These are phyloP conservation scores for Penicillium turbatum DNA, from an alignment of 495 filamentous ascomycete species.

Conservation along the genomic window DNA sequence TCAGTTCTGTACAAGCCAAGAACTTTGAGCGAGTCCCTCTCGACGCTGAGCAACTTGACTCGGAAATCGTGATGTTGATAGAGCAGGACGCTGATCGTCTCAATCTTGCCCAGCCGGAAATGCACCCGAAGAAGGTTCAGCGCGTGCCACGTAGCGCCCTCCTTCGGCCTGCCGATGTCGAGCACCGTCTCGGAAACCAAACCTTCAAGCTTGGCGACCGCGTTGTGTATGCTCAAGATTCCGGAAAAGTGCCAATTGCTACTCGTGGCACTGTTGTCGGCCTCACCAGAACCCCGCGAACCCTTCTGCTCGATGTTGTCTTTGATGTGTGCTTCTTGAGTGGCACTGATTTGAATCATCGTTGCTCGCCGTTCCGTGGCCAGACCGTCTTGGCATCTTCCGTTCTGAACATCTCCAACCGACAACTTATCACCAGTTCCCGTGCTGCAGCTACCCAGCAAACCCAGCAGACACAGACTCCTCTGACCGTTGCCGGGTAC, in stretches of 20 bases:
- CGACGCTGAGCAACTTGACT: constrained; percentile 93
- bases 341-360: constrained; percentile 79
- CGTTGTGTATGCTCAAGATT: constrained; percentile 86
- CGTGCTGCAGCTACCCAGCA: constrained; percentile 63
- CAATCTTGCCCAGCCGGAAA: constrained; percentile 47
- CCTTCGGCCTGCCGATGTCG: constrained; percentile 85
- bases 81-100: constrained; percentile 68
- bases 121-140: constrained; percentile 55
- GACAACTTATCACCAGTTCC: constrained; percentile 72
- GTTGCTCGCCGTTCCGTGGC: constrained; percentile 93
- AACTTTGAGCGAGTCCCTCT: constrained; percentile 89
- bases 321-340: constrained; percentile 96
- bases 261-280: constrained; percentile 89
- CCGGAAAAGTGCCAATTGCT: constrained; percentile 92
- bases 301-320: constrained; percentile 80
- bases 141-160: constrained; percentile 81
- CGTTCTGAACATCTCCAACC: constrained; percentile 80
- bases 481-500: constrained; percentile 59
- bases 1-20: constrained; percentile 84
- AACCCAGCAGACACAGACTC: constrained; percentile 42
- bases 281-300: constrained; percentile 76
- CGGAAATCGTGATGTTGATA: constrained; percentile 76
- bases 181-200: constrained; percentile 83
- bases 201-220: constrained; percentile 83
- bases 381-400: constrained; percentile 80